Conservation (phyloP, 441 rosid species). For the Jatropha podagrica region DNA sequence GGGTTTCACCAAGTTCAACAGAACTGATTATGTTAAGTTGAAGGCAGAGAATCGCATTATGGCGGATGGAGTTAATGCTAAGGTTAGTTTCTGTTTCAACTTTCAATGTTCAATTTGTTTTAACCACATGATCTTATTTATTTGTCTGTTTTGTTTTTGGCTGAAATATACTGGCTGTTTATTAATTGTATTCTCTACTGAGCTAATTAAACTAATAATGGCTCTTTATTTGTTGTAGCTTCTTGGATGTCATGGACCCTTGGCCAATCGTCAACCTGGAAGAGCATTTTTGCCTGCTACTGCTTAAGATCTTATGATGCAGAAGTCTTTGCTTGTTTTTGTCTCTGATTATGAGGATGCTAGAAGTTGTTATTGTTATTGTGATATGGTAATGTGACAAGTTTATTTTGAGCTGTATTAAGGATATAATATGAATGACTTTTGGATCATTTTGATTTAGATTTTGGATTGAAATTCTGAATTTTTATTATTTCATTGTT, state of each 20-base stretch:
- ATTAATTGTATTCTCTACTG: background rate
- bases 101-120: background rate
- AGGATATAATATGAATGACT: background rate
- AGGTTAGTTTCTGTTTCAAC: conserved; percentile 41
- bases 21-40: conserved; percentile 62
- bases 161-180: background rate
- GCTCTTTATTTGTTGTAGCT: conserved; percentile 38
- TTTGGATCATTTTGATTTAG: background rate
- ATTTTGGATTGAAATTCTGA: background rate
- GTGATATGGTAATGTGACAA: no score
- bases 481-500: background rate
- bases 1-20: conserved; percentile 88
- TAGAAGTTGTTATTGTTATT: background rate
- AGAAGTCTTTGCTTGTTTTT: background rate
- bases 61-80: conserved; percentile 90
- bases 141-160: background rate
- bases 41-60: conserved; percentile 69
- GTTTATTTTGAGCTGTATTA: background rate
- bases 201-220: background rate
- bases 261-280: conserved; percentile 57
- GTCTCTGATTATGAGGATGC: background rate
- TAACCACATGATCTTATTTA: background rate
- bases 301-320: conserved; percentile 25
- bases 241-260: conserved; percentile 69
- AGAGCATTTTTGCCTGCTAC: conserved; percentile 49